Base-by-base conservation (phyloP, 768 basidiomycete genomes). In the Pulveroboletus sp. region DNA sequence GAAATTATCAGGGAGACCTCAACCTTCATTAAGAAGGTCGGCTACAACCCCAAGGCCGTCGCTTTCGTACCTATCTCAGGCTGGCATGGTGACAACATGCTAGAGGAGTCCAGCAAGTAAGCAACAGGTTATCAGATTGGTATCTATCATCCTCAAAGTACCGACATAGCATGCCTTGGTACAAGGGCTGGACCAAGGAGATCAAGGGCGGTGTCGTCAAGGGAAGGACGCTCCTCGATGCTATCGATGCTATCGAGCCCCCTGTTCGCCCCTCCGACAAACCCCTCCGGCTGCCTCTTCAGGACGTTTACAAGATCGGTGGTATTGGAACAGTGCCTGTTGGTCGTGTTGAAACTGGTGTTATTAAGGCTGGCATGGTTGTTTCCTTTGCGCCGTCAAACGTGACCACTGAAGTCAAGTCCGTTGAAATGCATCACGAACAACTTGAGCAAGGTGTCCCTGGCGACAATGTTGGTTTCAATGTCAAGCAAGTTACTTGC, bases 301-400 rank as follows among this genome's bases (percentile, higher is more conserved):
- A 99, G 84, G 96, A 99, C 83, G 96, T 99, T 69, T 98, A 99
- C 92, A 99, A 99, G 83, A 99, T 99, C 66, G 96, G 96, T 77
- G 96, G 96, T 92, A 99, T 99, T 62, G 96, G 96, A 62, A 99
- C 96, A 65, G 96, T 99, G 68, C 96, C 96, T 72, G 96, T 99
- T 76, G 96, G 96, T 72, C 96, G 96, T 90, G 96, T 99, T 64
- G 96, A 99, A 82, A 99, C 96, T 69, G 96, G 96, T 86, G 69
- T 92, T 74, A 97, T 99, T 84, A 96, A 96, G 82, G 91, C 94
- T 65, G 95, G 95, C 73, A 99, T 98, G 95, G 79, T 99, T 64
- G 96, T 96, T 72, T 84, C 77, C 70, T 99, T 98, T 71, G 95
- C 95, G 60, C 95, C 95, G 55, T 72, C 93, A 56, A 93, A 93